A percentile compares a stretch with the other conserved stretches of the same genome.
Evolutionary conservation across 192 early-diverging fungal genomes (phyloP).

Genomic region (Coemansia pectinata): DNA sequence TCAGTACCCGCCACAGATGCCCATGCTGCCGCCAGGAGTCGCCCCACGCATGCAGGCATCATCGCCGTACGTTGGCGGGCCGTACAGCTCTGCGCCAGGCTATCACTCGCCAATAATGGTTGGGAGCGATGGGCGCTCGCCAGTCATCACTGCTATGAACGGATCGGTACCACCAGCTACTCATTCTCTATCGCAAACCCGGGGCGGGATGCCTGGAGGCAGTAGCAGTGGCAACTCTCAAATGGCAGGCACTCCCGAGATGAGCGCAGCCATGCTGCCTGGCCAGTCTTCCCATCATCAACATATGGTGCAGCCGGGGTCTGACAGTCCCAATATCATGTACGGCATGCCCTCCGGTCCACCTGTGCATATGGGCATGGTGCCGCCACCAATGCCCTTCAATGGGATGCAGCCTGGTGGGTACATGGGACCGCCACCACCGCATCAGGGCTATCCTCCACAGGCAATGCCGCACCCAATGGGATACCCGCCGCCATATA

Average conservation of each 20-base stretch:
- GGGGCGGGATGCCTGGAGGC: slow-evolving; percentile 8
- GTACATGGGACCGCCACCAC: slow-evolving; percentile 41
- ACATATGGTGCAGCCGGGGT: slow-evolving; percentile 8
- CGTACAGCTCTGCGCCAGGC: slow-evolving; percentile 28
- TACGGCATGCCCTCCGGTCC: slow-evolving; percentile 27
- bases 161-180: slow-evolving; percentile 18
- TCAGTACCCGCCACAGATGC: slow-evolving; percentile 41
- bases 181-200: slow-evolving; percentile 25
- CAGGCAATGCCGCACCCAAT: slow-evolving; percentile 47
- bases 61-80: slow-evolving; percentile 26
- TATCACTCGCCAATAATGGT: slow-evolving; percentile 41
- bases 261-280: slow-evolving; percentile 26
- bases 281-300: slow-evolving; percentile 10
- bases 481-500: slow-evolving; percentile 45
- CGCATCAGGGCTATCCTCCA: slow-evolving; percentile 44
- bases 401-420: slow-evolving; percentile 41
- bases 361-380: slow-evolving; percentile 51
- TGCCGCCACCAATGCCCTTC: slow-evolving; percentile 45
- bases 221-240: slow-evolving; percentile 10
- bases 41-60: slow-evolving; percentile 21
- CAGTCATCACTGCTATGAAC: slow-evolving; percentile 22
- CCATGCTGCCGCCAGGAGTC: slow-evolving; percentile 34
- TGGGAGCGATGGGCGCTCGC: slow-evolving; percentile 28
- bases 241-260: slow-evolving; percentile 33
- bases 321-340: slow-evolving; percentile 39